phyloP scores from a whole-genome alignment of 768 basidiomycete species.

The Boletellus ananiceps region DNA sequence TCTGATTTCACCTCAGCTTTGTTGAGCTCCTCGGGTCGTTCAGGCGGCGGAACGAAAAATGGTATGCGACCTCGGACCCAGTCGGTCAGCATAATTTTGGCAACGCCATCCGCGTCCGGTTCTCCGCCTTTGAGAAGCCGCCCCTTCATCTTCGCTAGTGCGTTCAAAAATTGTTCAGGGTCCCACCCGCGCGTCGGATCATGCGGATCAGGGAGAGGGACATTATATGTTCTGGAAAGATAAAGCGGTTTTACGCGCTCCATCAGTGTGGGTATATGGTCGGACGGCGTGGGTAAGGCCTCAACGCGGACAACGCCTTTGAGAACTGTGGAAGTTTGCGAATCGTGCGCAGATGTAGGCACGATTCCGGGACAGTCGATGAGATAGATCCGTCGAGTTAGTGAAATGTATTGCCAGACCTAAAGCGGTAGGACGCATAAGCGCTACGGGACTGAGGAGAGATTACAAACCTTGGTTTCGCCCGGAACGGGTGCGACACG shows the following conservation, averaged over 20 bases:
- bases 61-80: conserved; percentile 98
- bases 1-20: conserved; percentile 47
- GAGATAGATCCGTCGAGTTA: conserved; percentile 94
- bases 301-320: conserved; percentile 98
- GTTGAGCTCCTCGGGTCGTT: conserved; percentile 68
- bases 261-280: conserved; percentile 87
- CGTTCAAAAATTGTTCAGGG: conserved; percentile 76
- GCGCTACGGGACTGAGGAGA: not conserved
- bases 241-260: conserved; percentile 90
- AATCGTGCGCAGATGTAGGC: conserved; percentile 86
- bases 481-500: conserved; percentile 94
- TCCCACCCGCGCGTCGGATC: conserved; percentile 55
- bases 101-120: conserved; percentile 85
- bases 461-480: conserved; percentile 72
- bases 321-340: conserved; percentile 85
- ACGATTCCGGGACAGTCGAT: conserved; percentile 99
- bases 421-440: conserved; percentile 8
- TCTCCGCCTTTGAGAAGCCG: conserved; percentile 92
- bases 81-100: conserved; percentile 92
- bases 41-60: conserved; percentile 91
- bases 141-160: conserved; percentile 86
- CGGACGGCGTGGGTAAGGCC: conserved; percentile 86
- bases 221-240: conserved; percentile 77
- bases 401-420: conserved; percentile 99
- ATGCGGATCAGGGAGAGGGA: conserved; percentile 57